Evolutionary conservation across 2,329 filamentous ascomycete genomes (phyloP).

Genomic region (Cladosporium sp.): DNA sequence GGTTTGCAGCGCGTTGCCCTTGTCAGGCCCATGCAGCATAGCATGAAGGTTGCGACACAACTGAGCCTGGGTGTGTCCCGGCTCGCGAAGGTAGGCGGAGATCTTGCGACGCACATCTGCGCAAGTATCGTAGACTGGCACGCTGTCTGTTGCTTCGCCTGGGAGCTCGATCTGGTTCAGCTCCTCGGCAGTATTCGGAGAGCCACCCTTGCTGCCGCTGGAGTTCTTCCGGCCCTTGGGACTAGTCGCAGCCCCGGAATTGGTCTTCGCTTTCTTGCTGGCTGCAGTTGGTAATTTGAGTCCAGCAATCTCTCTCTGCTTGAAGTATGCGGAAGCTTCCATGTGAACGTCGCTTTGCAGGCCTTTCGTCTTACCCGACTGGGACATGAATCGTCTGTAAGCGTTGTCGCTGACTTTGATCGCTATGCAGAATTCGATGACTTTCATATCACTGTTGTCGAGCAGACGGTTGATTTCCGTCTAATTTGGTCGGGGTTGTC

Average conservation of each 20-base stretch:
- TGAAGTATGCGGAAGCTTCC: slow-evolving; percentile 42
- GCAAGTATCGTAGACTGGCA: slow-evolving; percentile 55
- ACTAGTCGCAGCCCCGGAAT: slow-evolving; percentile 23
- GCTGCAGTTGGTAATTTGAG: slow-evolving; percentile 34
- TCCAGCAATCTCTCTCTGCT: slow-evolving; percentile 47
- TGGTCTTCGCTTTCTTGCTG: not conserved
- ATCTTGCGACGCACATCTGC: slow-evolving; percentile 58
- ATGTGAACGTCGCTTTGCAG: slow-evolving; percentile 28
- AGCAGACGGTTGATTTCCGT: slow-evolving; percentile 41
- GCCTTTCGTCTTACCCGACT: slow-evolving; percentile 39
- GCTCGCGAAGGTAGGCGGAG: slow-evolving; percentile 43
- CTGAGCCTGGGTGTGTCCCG: slow-evolving; percentile 48
- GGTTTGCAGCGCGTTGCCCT: slow-evolving; percentile 33
- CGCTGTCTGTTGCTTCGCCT: slow-evolving; percentile 44
- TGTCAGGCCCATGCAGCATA: slow-evolving; percentile 33
- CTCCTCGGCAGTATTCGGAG: slow-evolving; percentile 7
- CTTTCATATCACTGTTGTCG: slow-evolving; percentile 42
- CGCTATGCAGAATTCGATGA: slow-evolving; percentile 39
- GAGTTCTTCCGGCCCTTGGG: slow-evolving; percentile 4
- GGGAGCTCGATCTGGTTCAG: slow-evolving; percentile 42
- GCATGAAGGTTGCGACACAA: slow-evolving; percentile 47
- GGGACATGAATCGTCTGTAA: slow-evolving; percentile 48
- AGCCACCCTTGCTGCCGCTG: slow-evolving; percentile 21
- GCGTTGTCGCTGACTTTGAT: slow-evolving; percentile 34
- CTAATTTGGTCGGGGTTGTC: slow-evolving; percentile 33